Conservation (phyloP, 2,329 filamentous ascomycete species). For the Mollisiaceae sp. region DNA sequence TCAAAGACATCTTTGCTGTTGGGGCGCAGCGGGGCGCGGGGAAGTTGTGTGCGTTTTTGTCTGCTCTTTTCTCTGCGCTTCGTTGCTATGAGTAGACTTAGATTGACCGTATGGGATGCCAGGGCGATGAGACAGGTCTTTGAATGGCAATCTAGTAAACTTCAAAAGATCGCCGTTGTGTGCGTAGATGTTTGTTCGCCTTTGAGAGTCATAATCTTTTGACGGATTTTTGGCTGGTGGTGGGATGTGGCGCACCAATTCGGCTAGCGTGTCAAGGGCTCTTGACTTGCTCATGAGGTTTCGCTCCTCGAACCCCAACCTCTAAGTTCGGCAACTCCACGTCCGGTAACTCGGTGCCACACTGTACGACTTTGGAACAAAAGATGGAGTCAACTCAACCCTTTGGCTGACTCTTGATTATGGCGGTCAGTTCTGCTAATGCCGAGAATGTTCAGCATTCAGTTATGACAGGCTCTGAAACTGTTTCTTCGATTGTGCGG, state of each 20-base stretch:
- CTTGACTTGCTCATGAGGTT: no score
- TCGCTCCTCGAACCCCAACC: neutral
- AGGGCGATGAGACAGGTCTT: neutral
- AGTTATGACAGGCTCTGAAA: constrained; percentile 26
- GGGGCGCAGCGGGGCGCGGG: constrained; percentile 22
- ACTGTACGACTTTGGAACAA: neutral
- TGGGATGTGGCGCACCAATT: constrained; percentile 6
- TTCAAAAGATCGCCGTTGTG: neutral
- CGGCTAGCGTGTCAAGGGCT: no score
- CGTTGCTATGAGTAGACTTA: constrained; percentile 19
- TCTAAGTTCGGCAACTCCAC: neutral
- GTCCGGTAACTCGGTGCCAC: neutral
- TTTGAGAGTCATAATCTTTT: constrained; percentile 28
- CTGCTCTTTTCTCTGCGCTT: constrained; percentile 33
- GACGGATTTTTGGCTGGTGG: constrained; percentile 22
- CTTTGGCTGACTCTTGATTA: constrained; percentile 24
- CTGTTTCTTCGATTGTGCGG: constrained; percentile 30
- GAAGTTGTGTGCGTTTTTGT: constrained; percentile 14
- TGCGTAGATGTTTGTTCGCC: constrained; percentile 8
- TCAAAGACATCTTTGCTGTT: constrained; percentile 78
- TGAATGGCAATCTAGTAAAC: neutral
- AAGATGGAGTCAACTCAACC: constrained; percentile 26
- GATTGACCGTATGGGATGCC: neutral
- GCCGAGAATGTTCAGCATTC: constrained; percentile 19
- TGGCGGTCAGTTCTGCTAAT: constrained; percentile 26